These are phyloP conservation scores for Aspergillus transmontanensis DNA, from an alignment of 2,329 filamentous ascomycete species.

Conservation along the genomic window DNA sequence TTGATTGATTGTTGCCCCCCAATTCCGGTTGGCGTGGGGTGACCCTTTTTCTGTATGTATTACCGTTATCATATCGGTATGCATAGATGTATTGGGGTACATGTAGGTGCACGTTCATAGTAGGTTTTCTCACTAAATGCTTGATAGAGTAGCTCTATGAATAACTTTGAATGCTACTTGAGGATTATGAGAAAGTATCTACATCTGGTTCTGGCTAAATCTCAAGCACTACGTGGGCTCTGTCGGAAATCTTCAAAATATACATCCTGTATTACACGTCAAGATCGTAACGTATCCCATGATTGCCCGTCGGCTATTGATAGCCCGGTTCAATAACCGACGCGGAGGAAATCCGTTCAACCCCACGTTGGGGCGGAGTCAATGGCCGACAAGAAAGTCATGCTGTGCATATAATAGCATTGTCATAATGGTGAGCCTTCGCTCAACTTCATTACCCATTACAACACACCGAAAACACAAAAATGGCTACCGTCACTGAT, in stretches of 20 bases:
- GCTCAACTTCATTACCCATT: neutral
- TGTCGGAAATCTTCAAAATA: neutral
- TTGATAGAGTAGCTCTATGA: neutral
- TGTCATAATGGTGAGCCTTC: neutral
- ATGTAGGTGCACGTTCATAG: neutral
- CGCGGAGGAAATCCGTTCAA: slow-evolving; percentile 27
- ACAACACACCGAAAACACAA: slow-evolving; percentile 8
- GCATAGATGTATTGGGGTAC: neutral
- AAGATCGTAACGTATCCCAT: neutral
- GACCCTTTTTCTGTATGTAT: neutral
- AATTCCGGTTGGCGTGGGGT: slow-evolving; percentile 5
- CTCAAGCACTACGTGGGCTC: neutral
- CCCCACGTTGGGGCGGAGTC: slow-evolving; percentile 14
- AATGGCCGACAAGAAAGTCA: neutral
- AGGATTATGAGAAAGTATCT: neutral
- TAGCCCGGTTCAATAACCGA: slow-evolving; percentile 14
- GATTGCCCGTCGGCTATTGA: slow-evolving; percentile 22
- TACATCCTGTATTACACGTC: neutral
- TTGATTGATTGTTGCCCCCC: neutral
- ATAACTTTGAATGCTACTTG: neutral
- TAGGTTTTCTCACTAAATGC: neutral
- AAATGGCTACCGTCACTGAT: slow-evolving; percentile 22
- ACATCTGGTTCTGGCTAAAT: neutral
- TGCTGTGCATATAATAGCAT: neutral
- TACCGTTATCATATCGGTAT: neutral